phyloP scores from a whole-genome alignment of 1,284 basidiomycete genomes.

The Pisolithus thermaeus region DNA sequence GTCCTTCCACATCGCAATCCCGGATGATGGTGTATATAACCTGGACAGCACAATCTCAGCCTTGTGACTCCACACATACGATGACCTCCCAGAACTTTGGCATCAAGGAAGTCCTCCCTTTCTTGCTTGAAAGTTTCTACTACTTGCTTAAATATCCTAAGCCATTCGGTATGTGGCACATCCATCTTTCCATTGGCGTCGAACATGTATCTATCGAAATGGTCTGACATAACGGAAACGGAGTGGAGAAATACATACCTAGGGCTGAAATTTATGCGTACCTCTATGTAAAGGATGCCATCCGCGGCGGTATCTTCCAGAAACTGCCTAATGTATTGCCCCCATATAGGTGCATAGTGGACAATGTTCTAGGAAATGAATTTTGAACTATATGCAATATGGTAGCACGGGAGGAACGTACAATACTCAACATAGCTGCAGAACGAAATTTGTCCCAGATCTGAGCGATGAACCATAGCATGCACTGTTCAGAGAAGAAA shows the following conservation, averaged over 20 bases:
- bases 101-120: slow-evolving; percentile 58
- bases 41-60: slow-evolving; percentile 27
- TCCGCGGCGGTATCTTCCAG: slow-evolving; percentile 61
- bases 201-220: slow-evolving; percentile 38
- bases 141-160: slow-evolving; percentile 52
- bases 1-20: slow-evolving; percentile 47
- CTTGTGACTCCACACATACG: background rate
- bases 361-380: slow-evolving; percentile 13
- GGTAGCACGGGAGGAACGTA: slow-evolving; percentile 24
- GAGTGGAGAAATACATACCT: slow-evolving; percentile 36
- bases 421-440: slow-evolving; percentile 45
- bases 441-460: slow-evolving; percentile 67
- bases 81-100: slow-evolving; percentile 37
- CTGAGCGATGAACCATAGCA: slow-evolving; percentile 28
- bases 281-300: slow-evolving; percentile 69
- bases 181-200: slow-evolving; percentile 52
- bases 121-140: slow-evolving; percentile 51
- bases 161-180: slow-evolving; percentile 56
- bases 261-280: slow-evolving; percentile 59
- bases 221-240: background rate
- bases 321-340: slow-evolving; percentile 40
- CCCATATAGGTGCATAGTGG: slow-evolving; percentile 23
- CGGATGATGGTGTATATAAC: slow-evolving; percentile 70
- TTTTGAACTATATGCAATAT: slow-evolving; percentile 1
- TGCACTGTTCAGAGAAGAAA: background rate